Conservation (phyloP, 768 basidiomycete genomes). For the Boletus fagicola region DNA sequence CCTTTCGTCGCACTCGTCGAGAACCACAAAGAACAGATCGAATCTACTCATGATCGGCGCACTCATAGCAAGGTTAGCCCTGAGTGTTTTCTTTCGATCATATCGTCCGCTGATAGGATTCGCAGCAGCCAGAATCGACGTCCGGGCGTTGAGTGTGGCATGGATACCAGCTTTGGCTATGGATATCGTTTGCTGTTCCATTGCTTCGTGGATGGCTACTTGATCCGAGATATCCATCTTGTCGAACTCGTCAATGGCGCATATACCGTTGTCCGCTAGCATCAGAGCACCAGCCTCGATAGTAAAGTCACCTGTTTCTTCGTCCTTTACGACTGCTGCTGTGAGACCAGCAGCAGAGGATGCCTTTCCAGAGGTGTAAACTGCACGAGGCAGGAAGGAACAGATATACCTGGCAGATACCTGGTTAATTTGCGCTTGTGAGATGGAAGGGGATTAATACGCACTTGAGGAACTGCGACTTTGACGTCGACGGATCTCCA, state of each 20-base stretch:
- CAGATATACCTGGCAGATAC: constrained; percentile 77
- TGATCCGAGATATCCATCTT: constrained; percentile 99
- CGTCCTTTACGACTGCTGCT: constrained; percentile 96
- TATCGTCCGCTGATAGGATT: constrained; percentile 98
- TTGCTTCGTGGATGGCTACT: constrained; percentile 99
- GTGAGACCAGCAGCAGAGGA: constrained; percentile 99
- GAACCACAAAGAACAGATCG: constrained; percentile 95
- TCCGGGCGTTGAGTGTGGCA: constrained; percentile 95
- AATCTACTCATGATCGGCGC: constrained; percentile 99
- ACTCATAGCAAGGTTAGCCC: constrained; percentile 95
- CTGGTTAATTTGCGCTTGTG: not conserved
- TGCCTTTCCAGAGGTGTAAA: constrained; percentile 99
- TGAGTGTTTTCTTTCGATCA: constrained; percentile 87
- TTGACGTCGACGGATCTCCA: constrained; percentile 96
- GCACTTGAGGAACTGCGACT: constrained; percentile 97
- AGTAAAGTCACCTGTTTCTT: constrained; percentile 98
- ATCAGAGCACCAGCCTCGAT: constrained; percentile 99
- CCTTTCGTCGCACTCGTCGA: constrained; percentile 94
- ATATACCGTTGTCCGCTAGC: constrained; percentile 99
- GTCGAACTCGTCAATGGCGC: constrained; percentile 99
- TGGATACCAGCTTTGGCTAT: constrained; percentile 99
- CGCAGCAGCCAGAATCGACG: constrained; percentile 95
- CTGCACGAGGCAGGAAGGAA: constrained; percentile 95
- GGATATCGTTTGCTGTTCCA: constrained; percentile 99
- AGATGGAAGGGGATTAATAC: constrained; percentile 25